Percentiles rank a stretch among this genome's conserved stretches.
phyloP scores from a whole-genome alignment of 1,139 yeast species.

The Yamadazyma triangularis region DNA sequence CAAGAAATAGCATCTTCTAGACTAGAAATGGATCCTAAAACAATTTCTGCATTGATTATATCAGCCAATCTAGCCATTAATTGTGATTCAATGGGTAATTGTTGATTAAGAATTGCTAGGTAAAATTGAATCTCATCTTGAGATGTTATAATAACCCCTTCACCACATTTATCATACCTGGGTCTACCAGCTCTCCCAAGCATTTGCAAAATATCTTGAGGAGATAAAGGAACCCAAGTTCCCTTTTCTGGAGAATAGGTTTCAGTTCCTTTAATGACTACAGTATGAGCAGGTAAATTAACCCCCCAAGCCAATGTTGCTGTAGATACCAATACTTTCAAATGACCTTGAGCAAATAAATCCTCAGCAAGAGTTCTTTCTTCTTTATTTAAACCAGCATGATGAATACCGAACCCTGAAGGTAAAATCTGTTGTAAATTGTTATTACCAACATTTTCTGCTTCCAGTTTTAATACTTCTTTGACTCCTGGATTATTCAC shows the following conservation, averaged over 20 bases:
- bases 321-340: slow-evolving; percentile 82
- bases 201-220: slow-evolving; percentile 95
- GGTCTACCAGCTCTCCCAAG: slow-evolving; percentile 98
- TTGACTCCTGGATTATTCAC: slow-evolving; percentile 55
- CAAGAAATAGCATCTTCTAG: slow-evolving; percentile 70
- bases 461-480: slow-evolving; percentile 62
- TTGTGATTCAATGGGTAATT: slow-evolving; percentile 90
- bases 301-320: slow-evolving; percentile 99
- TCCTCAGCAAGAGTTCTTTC: slow-evolving; percentile 83
- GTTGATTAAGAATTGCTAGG: slow-evolving; percentile 83
- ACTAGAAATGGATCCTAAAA: slow-evolving; percentile 58
- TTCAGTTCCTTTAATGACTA: slow-evolving; percentile 91
- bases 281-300: slow-evolving; percentile 94
- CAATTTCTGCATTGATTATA: slow-evolving; percentile 82
- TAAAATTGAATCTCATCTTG: slow-evolving; percentile 85
- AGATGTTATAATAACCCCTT: slow-evolving; percentile 88
- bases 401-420: slow-evolving; percentile 86
- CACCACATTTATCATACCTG: slow-evolving; percentile 86
- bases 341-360: slow-evolving; percentile 80
- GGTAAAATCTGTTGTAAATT: slow-evolving; percentile 60
- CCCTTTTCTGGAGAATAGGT: slow-evolving; percentile 91
- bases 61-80: slow-evolving; percentile 69
- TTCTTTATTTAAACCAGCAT: slow-evolving; percentile 77
- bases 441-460: slow-evolving; percentile 49
- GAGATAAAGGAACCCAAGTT: slow-evolving; percentile 81